Conservation (phyloP, 179 eudicot genomes). For the Sideroxylon spinosum region DNA sequence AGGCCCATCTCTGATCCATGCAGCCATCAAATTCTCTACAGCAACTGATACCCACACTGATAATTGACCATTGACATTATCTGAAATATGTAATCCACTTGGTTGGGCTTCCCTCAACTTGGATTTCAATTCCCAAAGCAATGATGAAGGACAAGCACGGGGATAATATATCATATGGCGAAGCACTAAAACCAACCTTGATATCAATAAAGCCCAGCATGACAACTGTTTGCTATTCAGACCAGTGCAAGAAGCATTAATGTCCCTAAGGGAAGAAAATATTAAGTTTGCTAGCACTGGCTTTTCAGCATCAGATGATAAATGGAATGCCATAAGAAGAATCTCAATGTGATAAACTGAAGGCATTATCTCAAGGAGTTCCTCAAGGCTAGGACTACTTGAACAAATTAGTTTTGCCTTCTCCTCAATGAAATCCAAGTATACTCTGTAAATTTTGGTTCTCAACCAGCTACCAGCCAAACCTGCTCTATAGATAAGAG, state of each 20-base stretch:
- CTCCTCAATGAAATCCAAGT: constrained; percentile 53
- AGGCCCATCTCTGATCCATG: constrained; percentile 40
- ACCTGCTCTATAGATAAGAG: constrained; percentile 59
- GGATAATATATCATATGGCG: constrained; percentile 84
- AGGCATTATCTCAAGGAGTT: constrained; percentile 63
- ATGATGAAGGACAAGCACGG: constrained; percentile 65
- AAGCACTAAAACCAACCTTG: constrained; percentile 71
- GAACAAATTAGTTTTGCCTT: constrained; percentile 48
- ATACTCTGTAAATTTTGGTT: constrained; percentile 47
- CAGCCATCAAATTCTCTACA: constrained; percentile 45
- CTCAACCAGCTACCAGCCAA: constrained; percentile 70
- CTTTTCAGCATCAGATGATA: constrained; percentile 85
- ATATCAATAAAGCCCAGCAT: constrained; percentile 77
- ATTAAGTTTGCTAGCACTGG: constrained; percentile 40
- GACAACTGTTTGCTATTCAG: constrained; percentile 54
- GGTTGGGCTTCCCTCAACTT: constrained; percentile 56
- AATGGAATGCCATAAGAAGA: constrained; percentile 82
- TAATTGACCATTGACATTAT: constrained; percentile 31
- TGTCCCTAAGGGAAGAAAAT: constrained; percentile 46
- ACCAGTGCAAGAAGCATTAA: constrained; percentile 38
- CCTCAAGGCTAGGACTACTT: constrained; percentile 41
- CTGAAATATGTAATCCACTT: constrained; percentile 32
- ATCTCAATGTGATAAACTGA: constrained; percentile 84
- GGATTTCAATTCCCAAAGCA: constrained; percentile 69
- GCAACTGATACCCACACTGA: constrained; percentile 62